Percentiles rank a stretch among this genome's conserved stretches.
phyloP scores from a whole-genome alignment of 1,139 yeast genomes.

The Kodamaea sp. region DNA sequence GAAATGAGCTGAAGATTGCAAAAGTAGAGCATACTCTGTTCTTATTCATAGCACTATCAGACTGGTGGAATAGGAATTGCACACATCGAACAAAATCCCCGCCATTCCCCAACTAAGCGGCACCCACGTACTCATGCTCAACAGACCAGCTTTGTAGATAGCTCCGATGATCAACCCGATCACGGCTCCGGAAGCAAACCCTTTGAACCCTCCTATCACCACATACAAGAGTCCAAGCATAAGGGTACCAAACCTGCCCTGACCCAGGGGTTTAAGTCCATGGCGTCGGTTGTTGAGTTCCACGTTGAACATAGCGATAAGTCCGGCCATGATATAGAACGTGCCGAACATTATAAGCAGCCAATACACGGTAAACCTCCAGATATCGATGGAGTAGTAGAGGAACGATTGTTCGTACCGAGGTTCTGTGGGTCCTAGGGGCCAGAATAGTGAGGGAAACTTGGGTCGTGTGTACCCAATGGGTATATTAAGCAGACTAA shows the following conservation, averaged over 20 bases:
- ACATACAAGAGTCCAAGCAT: slow-evolving; percentile 49
- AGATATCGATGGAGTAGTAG: slow-evolving; percentile 72
- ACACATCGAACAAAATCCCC: slow-evolving; percentile 63
- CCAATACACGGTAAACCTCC: slow-evolving; percentile 86
- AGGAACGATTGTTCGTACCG: slow-evolving; percentile 57
- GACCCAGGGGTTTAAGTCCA: slow-evolving; percentile 13
- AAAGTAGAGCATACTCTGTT: no score
- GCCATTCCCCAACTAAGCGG: slow-evolving; percentile 81
- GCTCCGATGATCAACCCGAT: slow-evolving; percentile 66
- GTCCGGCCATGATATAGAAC: slow-evolving; percentile 67
- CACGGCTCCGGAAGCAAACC: slow-evolving; percentile 69
- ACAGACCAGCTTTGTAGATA: slow-evolving; percentile 72
- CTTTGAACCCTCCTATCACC: slow-evolving; percentile 61
- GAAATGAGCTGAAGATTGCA: no score
- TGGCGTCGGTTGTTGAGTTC: slow-evolving; percentile 25
- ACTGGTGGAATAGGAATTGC: slow-evolving; percentile 58
- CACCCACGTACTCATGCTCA: slow-evolving; percentile 92
- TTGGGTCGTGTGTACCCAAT: slow-evolving; percentile 77
- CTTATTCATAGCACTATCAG: slow-evolving; percentile 30
- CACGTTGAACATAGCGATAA: slow-evolving; percentile 53
- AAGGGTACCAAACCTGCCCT: slow-evolving; percentile 20
- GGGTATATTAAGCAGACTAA: slow-evolving; percentile 55
- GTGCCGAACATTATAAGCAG: slow-evolving; percentile 64
- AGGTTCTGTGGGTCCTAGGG: slow-evolving; percentile 46
- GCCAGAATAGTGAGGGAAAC: slow-evolving; percentile 85